Evolutionary conservation across 495 filamentous ascomycete genomes (phyloP), one percentile per base, ranked within the genome.

Genomic region (Aeminium ludgeri): DNA sequence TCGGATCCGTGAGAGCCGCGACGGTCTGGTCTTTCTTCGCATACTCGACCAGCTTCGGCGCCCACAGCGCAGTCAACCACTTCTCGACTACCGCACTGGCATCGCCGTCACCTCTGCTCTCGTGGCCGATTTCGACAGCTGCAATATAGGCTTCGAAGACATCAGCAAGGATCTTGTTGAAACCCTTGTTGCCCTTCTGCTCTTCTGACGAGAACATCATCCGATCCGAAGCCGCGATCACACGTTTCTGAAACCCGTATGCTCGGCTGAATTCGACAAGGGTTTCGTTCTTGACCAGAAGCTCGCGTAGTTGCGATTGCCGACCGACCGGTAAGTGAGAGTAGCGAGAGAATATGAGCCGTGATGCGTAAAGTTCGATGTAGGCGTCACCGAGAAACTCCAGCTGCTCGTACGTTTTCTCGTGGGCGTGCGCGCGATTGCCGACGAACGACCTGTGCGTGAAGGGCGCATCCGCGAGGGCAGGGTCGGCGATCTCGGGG

Each of bases 111-210:
- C 84, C 84, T 31, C 70, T 50, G 10, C 52, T 56, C 0, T 72
- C 60, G 51, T 80, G 66, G 10, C 74, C 74, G 7, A 84, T 58
- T 33, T 91, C 67, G 18, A 82, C 55, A 10, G 80, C 85, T 15
- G 82, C 86, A 8, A 86, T 70, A 55, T 87, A 92, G 1, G 86
- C 78, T 58, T 94, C 86, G 53, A 94, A 86, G 7, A 94, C 68
- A 57, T 94, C 86, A 7, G 74, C 86, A 35, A 75, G 61, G 13
- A 77, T 72, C 55, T 94, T 94, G 19, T 49, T 60, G 20, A 63
- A 68, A 46, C 68, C 65, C 44, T 68, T 68, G 34, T 73, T 66
- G 17, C 48, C 44, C 17, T 17, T 18, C 10, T 42, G 65, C 58
- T 30, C 48, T 17, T 60, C 61, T 12, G 15, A 31, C 15, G 39